These are phyloP conservation scores for Aspergillus sparsus DNA, from an alignment of 495 filamentous ascomycete species.

Conservation along the genomic window DNA sequence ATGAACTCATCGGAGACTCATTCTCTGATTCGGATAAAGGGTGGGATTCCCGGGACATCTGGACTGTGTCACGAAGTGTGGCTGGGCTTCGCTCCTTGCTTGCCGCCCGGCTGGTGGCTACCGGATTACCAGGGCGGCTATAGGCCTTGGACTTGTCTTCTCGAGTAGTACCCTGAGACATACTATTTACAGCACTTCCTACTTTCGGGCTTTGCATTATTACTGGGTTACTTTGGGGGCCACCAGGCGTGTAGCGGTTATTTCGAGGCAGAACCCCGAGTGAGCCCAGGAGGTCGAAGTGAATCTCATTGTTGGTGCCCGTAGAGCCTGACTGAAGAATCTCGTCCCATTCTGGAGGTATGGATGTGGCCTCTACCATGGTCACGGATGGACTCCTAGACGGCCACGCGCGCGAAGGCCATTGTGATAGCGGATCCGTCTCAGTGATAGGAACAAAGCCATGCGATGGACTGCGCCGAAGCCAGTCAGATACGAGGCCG, in stretches of 20 bases:
- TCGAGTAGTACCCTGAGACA: background rate
- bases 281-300: slow-evolving; percentile 11
- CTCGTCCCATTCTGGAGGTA: slow-evolving; percentile 9
- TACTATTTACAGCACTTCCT: background rate
- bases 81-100: background rate
- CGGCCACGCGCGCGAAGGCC: slow-evolving; percentile 3
- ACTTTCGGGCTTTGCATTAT: background rate
- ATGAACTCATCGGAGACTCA: background rate
- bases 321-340: background rate
- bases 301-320: slow-evolving; percentile 3
- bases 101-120: background rate
- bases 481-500: slow-evolving; percentile 6
- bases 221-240: background rate
- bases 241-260: background rate
- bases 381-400: slow-evolving; percentile 3
- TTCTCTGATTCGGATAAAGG: background rate
- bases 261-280: slow-evolving; percentile 5
- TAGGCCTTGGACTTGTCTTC: background rate
- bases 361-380: slow-evolving; percentile 8
- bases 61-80: background rate
- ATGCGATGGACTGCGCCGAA: slow-evolving; percentile 7
- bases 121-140: background rate
- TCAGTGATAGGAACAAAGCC: background rate
- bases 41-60: background rate
- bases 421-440: background rate